Percentiles rank a stretch among this genome's conserved stretches.
phyloP scores from a whole-genome alignment of 2,329 filamentous ascomycete species.

The Endocalyx cinctus region DNA sequence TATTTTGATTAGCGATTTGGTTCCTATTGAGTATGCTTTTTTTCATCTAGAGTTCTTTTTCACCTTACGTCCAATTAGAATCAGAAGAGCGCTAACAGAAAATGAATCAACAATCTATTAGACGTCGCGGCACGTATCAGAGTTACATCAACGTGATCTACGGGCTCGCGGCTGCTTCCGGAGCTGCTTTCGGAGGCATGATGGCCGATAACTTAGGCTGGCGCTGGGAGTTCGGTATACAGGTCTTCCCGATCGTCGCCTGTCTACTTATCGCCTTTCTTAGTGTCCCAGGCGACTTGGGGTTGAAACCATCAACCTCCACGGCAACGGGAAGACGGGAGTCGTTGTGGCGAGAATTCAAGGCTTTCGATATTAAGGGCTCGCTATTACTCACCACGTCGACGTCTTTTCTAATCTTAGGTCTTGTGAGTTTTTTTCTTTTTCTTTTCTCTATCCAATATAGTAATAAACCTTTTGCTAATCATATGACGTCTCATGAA shows the following conservation, averaged over 20 bases:
- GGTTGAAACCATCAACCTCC: too few species aligned
- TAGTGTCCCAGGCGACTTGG: slow-evolving; percentile 49
- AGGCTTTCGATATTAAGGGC: slow-evolving; percentile 53
- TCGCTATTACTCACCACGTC: slow-evolving; percentile 48
- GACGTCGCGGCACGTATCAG: slow-evolving; percentile 64
- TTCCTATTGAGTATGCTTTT: slow-evolving; percentile 60
- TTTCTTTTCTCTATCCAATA: slow-evolving; percentile 2
- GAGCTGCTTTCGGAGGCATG: slow-evolving; percentile 65
- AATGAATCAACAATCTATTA: too few species aligned
- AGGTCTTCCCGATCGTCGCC: slow-evolving; percentile 47
- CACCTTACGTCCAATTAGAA: too few species aligned
- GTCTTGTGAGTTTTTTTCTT: slow-evolving; percentile 39
- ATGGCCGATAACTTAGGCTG: slow-evolving; percentile 68
- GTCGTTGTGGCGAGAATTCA: slow-evolving; percentile 44
- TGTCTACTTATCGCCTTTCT: slow-evolving; percentile 41
- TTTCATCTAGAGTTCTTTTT: too few species aligned
- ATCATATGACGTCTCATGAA: not conserved
- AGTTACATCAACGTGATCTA: slow-evolving; percentile 64
- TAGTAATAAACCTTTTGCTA: not conserved
- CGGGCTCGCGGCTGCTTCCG: slow-evolving; percentile 53
- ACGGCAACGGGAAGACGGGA: slow-evolving; percentile 38
- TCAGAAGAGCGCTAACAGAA: too few species aligned
- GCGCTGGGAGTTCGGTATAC: slow-evolving; percentile 67
- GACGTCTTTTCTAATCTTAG: slow-evolving; percentile 55
- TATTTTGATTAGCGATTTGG: slow-evolving; percentile 69